These are phyloP conservation scores for Cyberlindnera saturnus DNA, from an alignment of 805 yeast genomes.

Conservation along the genomic window DNA sequence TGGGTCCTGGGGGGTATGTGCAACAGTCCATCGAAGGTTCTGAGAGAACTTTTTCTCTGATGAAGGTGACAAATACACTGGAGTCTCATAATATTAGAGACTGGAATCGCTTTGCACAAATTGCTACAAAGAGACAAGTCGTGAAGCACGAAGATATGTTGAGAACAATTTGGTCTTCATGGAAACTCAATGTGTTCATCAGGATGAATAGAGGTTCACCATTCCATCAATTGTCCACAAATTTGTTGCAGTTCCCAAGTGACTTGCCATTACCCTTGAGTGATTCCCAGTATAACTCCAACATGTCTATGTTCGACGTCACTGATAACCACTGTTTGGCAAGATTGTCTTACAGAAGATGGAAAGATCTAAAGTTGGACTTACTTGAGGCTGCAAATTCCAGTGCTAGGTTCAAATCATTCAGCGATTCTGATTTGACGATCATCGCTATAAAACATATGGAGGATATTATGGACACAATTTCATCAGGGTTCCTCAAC, in stretches of 20 bases:
- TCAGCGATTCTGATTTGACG: slow-evolving; percentile 25
- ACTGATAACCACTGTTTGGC: slow-evolving; percentile 9
- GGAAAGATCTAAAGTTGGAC: slow-evolving; percentile 15
- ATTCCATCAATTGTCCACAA: slow-evolving; percentile 17
- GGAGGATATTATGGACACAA: slow-evolving; percentile 31
- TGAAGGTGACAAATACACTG: slow-evolving; percentile 13
- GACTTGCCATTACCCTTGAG: slow-evolving; percentile 30
- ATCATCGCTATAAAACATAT: slow-evolving; percentile 26
- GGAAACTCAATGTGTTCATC: slow-evolving; percentile 29
- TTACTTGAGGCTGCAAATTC: slow-evolving; percentile 8
- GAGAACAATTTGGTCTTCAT: slow-evolving; percentile 34
- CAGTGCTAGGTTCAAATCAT: slow-evolving; percentile 1
- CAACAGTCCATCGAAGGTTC: slow-evolving; percentile 25
- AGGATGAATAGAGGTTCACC: slow-evolving; percentile 33
- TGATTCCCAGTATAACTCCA: slow-evolving; percentile 17
- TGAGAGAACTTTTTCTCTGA: slow-evolving; percentile 17
- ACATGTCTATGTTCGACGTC: slow-evolving; percentile 17
- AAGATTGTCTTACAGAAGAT: slow-evolving; percentile 9
- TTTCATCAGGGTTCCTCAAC: slow-evolving; percentile 23
- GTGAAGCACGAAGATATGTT: slow-evolving; percentile 28
- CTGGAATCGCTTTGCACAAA: slow-evolving; percentile 21
- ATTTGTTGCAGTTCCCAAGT: slow-evolving; percentile 25
- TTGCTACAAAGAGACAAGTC: slow-evolving; percentile 28
- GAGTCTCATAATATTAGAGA: slow-evolving; percentile 16
- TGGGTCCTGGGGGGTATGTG: slow-evolving; percentile 25